Evolutionary conservation across 805 yeast species (phyloP).

Genomic region (Myxozyma geophila): DNA sequence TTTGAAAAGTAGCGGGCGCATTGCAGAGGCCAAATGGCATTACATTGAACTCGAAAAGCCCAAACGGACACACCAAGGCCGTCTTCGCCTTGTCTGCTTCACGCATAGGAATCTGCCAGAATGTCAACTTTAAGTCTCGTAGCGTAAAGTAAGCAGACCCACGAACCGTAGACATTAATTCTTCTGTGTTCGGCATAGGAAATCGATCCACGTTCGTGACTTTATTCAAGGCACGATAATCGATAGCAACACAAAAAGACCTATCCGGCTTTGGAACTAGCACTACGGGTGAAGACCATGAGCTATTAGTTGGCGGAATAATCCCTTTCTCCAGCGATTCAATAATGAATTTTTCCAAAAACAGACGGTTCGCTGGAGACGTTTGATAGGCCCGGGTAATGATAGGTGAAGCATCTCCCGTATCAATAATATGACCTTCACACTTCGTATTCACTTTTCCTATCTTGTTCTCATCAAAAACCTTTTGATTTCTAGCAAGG

Average conservation of each 20-base stretch:
- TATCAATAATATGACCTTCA: neutral
- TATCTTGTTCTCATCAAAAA: neutral
- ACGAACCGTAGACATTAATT: slow-evolving; percentile 5
- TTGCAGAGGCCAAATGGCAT: slow-evolving; percentile 43
- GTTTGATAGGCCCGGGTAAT: too few relatives aligned
- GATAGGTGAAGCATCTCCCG: neutral
- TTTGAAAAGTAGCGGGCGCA: slow-evolving; percentile 42
- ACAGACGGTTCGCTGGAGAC: too few relatives aligned
- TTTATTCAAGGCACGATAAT: slow-evolving; percentile 14
- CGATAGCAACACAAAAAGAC: slow-evolving; percentile 26
- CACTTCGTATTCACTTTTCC: neutral
- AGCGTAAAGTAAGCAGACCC: neutral
- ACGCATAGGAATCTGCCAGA: slow-evolving; percentile 41
- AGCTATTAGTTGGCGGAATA: too few relatives aligned
- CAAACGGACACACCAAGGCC: slow-evolving; percentile 38
- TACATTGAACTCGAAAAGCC: slow-evolving; percentile 39
- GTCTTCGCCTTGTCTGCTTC: slow-evolving; percentile 32
- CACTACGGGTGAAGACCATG: too few relatives aligned
- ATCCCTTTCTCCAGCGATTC: too few relatives aligned
- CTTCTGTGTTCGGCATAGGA: slow-evolving; percentile 14
- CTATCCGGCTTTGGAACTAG: too few relatives aligned
- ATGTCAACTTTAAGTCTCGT: slow-evolving; percentile 3
- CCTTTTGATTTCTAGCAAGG: neutral
- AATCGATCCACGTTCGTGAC: slow-evolving; percentile 13
- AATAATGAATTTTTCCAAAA: too few relatives aligned